Conservation (phyloP, 2,329 filamentous ascomycete species). For the Beauveria caledonica region DNA sequence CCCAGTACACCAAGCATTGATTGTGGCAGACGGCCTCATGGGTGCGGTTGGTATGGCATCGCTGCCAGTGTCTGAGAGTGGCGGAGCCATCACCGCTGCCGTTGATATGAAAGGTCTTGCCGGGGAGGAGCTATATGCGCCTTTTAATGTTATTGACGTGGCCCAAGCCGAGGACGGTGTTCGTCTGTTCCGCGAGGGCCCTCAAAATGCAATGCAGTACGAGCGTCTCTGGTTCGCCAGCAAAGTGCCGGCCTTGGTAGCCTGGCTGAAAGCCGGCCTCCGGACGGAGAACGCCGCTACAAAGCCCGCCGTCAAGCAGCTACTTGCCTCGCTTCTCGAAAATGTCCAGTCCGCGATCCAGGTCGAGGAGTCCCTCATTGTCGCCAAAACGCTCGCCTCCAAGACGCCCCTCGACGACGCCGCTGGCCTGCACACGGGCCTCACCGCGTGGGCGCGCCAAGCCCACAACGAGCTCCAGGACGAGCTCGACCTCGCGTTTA, state of each 20-base stretch:
- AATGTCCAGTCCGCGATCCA: conserved; percentile 44
- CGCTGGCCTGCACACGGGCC: conserved; percentile 44
- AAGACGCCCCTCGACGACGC: conserved; percentile 30
- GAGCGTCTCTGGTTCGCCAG: conserved; percentile 68
- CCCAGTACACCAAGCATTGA: conserved; percentile 73
- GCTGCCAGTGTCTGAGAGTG: conserved; percentile 30
- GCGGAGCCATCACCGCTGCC: conserved; percentile 42
- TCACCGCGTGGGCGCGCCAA: conserved; percentile 66
- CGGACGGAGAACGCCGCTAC: conserved; percentile 36
- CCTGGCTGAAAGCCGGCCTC: conserved; percentile 54
- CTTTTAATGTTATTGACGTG: conserved; percentile 55
- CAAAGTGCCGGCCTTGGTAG: conserved; percentile 54
- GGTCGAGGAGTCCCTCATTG: conserved; percentile 35
- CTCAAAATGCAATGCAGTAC: conserved; percentile 62
- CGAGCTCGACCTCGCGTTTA: conserved; percentile 70
- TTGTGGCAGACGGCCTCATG: conserved; percentile 65
- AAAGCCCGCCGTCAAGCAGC: conserved; percentile 56
- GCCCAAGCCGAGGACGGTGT: conserved; percentile 55
- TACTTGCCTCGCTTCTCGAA: conserved; percentile 60
- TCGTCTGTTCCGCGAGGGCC: conserved; percentile 57
- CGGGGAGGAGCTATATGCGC: conserved; percentile 26
- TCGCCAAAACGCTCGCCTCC: conserved; percentile 25
- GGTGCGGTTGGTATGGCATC: conserved; percentile 51
- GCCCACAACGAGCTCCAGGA: conserved; percentile 79
- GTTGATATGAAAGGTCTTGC: conserved; percentile 47